Evolutionary conservation across 1,139 yeast species (phyloP).

Genomic region (Zygosaccharomyces pseudobailii): DNA sequence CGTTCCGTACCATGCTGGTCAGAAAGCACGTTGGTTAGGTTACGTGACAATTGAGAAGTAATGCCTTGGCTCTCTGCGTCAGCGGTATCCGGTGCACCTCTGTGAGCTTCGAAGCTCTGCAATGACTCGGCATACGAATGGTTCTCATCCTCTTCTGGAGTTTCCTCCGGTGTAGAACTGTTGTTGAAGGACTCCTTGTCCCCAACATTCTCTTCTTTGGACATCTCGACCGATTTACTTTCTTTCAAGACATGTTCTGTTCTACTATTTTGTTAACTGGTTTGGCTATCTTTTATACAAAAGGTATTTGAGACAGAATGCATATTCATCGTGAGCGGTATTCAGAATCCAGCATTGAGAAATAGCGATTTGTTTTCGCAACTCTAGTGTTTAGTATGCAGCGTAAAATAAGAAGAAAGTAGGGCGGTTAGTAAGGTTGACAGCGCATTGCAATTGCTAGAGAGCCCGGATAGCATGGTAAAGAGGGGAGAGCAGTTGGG

Average conservation of each 20-base stretch:
- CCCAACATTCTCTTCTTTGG: slow-evolving; percentile 12
- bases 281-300: no score
- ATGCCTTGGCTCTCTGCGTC: slow-evolving; percentile 26
- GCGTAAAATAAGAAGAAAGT: not conserved
- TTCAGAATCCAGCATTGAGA: no score
- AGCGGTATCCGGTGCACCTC: slow-evolving; percentile 1
- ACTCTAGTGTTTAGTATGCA: no score
- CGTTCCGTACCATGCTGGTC: slow-evolving; percentile 35
- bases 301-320: no score
- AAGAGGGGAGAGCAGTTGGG: no score
- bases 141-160: slow-evolving; percentile 6
- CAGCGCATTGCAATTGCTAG: no score
- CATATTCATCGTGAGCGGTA: no score
- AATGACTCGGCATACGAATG: slow-evolving; percentile 24
- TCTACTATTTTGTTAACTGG: no score
- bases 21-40: slow-evolving; percentile 29
- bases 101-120: slow-evolving; percentile 12
- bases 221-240: slow-evolving; percentile 4
- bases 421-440: not conserved
- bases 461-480: no score
- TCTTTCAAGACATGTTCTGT: no score
- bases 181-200: slow-evolving; percentile 12
- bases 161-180: not conserved
- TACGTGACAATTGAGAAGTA: slow-evolving; percentile 31
- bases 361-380: no score